Evolutionary conservation across 371 early-diverging fungal species (phyloP).

Genomic region (Haplosporangium sp.): DNA sequence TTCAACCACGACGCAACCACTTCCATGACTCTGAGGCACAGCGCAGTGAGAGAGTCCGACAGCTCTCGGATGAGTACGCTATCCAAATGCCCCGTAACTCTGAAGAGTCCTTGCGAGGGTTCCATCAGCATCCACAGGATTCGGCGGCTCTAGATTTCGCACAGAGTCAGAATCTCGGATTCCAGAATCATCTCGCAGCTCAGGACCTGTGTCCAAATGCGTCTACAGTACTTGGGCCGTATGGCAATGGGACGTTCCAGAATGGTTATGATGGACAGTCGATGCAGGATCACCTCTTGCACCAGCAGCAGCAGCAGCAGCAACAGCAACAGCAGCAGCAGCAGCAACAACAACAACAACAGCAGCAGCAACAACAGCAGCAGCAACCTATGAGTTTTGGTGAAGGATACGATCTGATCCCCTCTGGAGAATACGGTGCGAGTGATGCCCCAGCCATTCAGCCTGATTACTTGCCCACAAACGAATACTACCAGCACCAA

Average conservation of each 20-base stretch:
- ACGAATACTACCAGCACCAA: slow-evolving; percentile 14
- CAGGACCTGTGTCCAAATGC: neutral
- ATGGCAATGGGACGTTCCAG: slow-evolving; percentile 7
- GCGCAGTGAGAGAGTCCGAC: slow-evolving; percentile 28
- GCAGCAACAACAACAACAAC: slow-evolving; percentile 14
- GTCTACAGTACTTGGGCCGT: slow-evolving; percentile 1
- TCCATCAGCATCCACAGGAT: slow-evolving; percentile 12
- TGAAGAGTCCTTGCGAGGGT: slow-evolving; percentile 35
- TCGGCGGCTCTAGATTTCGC: slow-evolving; percentile 6
- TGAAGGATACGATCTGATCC: slow-evolving; percentile 46
- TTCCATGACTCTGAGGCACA: slow-evolving; percentile 38
- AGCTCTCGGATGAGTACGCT: slow-evolving; percentile 43
- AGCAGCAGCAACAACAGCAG: slow-evolving; percentile 5
- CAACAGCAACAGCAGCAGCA: slow-evolving; percentile 3
- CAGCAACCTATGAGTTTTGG: slow-evolving; percentile 33
- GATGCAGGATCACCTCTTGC: slow-evolving; percentile 8
- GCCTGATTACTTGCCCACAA: neutral
- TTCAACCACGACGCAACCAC: slow-evolving; percentile 37
- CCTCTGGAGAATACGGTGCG: neutral
- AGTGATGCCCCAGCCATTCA: neutral
- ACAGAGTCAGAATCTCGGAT: slow-evolving; percentile 11
- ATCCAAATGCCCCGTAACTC: slow-evolving; percentile 48
- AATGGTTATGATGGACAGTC: slow-evolving; percentile 9
- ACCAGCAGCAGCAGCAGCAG: slow-evolving; percentile 6
- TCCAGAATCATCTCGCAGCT: slow-evolving; percentile 5